Evolutionary conservation across 495 filamentous ascomycete species (phyloP), one percentile per base, ranked within the genome.

Genomic region (Penicillium turbatum): DNA sequence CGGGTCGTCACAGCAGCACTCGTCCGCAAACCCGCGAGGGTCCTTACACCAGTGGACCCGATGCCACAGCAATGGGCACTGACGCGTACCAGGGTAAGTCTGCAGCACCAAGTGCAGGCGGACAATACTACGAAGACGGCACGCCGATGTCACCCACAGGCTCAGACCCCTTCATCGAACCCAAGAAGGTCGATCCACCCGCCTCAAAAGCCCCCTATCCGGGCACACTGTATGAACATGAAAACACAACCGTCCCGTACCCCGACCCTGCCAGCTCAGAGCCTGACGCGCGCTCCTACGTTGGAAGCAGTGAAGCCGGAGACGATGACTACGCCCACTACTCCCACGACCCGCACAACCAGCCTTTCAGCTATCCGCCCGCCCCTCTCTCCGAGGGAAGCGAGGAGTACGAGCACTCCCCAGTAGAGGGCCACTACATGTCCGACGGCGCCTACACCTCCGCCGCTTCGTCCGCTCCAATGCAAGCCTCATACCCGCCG

Each of bases 241-340:
- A 72, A 43, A 52, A 45, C 15, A 49, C 32, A 17, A 61, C 62
- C 29, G 56, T 67, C 2, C 57, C 74, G 1, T 77, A 78, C 41
- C 58, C 63, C 2, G 70, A 57, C 26, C 63, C 67, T 26, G 44
- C 73, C 13, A 60, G 64, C 36, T 68, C 70, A 9, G 73, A 74
- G 45, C 59, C 65, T 3, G 81, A 85, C 45, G 72, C 74, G 8
- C 72, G 68, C 44, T 80, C 79, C 11, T 83, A 82, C 61, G 66
- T 69, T 29, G 70, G 69, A 39, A 78, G 75, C 55, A 80, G 74
- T 35, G 77, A 81, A 43, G 65, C 76, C 5, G 78, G 74, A 56
- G 81, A 83, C n/a, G 79, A 81, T 12, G 83, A 85, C 9, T 82
- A 80, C 61, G 73, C 72, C 29, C 73, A 75, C 53, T 73, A 80